Base-by-base conservation (phyloP, 331 rosid genomes). In the Malus hybrid region DNA sequence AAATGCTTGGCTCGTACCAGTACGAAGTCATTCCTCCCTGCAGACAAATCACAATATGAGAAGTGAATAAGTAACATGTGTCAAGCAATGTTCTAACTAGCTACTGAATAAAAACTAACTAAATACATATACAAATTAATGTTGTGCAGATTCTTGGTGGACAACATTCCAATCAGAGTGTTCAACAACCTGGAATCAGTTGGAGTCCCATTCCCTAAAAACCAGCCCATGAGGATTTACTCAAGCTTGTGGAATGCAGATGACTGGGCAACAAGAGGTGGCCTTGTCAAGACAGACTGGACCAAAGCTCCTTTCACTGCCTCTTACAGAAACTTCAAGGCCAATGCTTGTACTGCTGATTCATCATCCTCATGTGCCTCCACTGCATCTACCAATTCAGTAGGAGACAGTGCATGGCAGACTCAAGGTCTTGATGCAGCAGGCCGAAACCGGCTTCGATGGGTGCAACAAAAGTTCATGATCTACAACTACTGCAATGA, bases 251-350 rank as follows among this genome's bases (percentile, higher is more conserved):
- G 97, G 96, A 84, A 88, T 71, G 94, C 86, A 3, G 93, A 92
- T 28, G 80, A 87, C 19, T 89, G 96, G 97, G 97, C 97, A 42
- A 89, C 97, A 39, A 85, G 88, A 78, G 89, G 96, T 63, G 96
- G 96, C 1, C 75, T 78, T 4, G 90, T 89, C 22, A 92, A 89
- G 82, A 81, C 89, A 2, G 90, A 92, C 32, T 72, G 87, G 83
- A 68, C 96, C 22, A n/a, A 82, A 52, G 97, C 97, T 32, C 97
- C 97, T 13, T 92, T 89, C 71, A 75, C 85, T 6, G 93, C 96
- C 24, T 73, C 85, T 10, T 92, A 86, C 84, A 85, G 78, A 26
- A 78, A 88, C 67, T 89, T 84, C 64, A 75, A 82, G 28, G 85
- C 86, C 55, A 67, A 81, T 67, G 89, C 88, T 16, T 89, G 96